phyloP scores from a whole-genome alignment of 495 filamentous ascomycete species.

The Aspergillus mulundensis region DNA sequence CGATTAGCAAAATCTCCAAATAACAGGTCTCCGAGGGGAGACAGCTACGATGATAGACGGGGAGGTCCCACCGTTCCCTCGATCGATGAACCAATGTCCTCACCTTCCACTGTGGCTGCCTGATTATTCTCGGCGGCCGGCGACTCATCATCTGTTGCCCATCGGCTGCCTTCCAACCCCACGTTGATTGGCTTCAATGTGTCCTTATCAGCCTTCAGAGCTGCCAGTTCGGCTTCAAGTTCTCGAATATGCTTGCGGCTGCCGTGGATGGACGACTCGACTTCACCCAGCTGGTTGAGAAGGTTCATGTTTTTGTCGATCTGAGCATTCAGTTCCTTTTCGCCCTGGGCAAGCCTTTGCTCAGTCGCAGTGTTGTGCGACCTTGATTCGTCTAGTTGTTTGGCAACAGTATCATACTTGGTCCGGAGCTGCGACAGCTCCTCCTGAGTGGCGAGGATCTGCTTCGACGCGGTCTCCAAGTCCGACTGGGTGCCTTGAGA shows the following conservation, averaged over 20 bases:
- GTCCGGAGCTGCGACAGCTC: constrained; percentile 32
- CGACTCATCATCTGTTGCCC: constrained; percentile 35
- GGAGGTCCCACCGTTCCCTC: constrained; percentile 52
- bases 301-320: constrained; percentile 50
- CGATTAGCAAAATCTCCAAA: not conserved
- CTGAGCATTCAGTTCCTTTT: constrained; percentile 40
- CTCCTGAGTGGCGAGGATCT: constrained; percentile 33
- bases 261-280: constrained; percentile 36
- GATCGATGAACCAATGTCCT: constrained; percentile 52
- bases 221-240: constrained; percentile 43
- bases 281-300: constrained; percentile 40
- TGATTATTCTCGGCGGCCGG: constrained; percentile 28
- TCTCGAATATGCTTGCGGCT: constrained; percentile 42
- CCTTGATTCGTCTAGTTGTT: constrained; percentile 32
- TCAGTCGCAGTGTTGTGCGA: constrained; percentile 32
- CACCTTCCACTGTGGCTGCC: constrained; percentile 47
- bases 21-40: constrained; percentile 4
- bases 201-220: constrained; percentile 32
- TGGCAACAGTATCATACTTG: constrained; percentile 27
- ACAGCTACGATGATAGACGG: constrained; percentile 36
- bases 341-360: constrained; percentile 33
- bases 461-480: constrained; percentile 31
- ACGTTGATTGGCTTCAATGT: constrained; percentile 21
- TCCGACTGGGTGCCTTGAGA: constrained; percentile 31
- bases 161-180: constrained; percentile 39